A percentile compares a stretch with the other conserved stretches of the same genome.
Conservation (phyloP, 768 basidiomycete species). For the Agaricus blazei region DNA sequence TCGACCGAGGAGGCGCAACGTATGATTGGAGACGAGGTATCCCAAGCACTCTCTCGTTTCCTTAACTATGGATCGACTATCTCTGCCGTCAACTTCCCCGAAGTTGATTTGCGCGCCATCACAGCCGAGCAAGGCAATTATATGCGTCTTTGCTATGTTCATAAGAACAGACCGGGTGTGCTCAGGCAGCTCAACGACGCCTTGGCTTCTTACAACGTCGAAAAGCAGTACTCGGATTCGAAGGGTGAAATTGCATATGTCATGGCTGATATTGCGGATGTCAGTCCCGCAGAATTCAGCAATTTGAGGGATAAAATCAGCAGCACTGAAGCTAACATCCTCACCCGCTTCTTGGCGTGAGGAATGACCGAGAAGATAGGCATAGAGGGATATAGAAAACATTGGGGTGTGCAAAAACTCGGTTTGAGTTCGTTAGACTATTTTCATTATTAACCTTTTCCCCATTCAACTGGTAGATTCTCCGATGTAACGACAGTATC, state of each 20-base stretch:
- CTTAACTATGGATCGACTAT: slow-evolving; percentile 87
- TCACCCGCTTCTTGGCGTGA: slow-evolving; percentile 79
- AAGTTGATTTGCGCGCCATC: slow-evolving; percentile 93
- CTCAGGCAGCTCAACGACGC: slow-evolving; percentile 93
- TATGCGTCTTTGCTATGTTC: slow-evolving; percentile 91
- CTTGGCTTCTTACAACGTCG: slow-evolving; percentile 93
- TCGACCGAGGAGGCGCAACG: slow-evolving; percentile 98
- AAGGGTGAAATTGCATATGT: slow-evolving; percentile 92
- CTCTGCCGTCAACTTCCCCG: slow-evolving; percentile 98
- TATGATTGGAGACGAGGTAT: slow-evolving; percentile 96
- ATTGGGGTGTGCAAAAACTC: slow-evolving; percentile 10
- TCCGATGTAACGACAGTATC: not conserved
- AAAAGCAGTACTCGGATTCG: slow-evolving; percentile 99
- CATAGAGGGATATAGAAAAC: slow-evolving; percentile 24
- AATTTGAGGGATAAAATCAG: slow-evolving; percentile 74
- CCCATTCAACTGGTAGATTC: slow-evolving; percentile 47
- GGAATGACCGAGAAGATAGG: slow-evolving; percentile 19
- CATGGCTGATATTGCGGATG: slow-evolving; percentile 94
- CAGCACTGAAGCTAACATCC: slow-evolving; percentile 78
- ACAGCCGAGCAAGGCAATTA: slow-evolving; percentile 73
- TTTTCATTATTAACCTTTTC: slow-evolving; percentile 29
- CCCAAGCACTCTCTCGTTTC: slow-evolving; percentile 79
- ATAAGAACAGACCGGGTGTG: slow-evolving; percentile 94
- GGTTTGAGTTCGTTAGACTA: slow-evolving; percentile 17
- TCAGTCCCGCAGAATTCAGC: slow-evolving; percentile 75